Evolutionary conservation across 2,329 filamentous ascomycete species (phyloP), one percentile per base, ranked within the genome.

Genomic region (Cercospora berteroae): DNA sequence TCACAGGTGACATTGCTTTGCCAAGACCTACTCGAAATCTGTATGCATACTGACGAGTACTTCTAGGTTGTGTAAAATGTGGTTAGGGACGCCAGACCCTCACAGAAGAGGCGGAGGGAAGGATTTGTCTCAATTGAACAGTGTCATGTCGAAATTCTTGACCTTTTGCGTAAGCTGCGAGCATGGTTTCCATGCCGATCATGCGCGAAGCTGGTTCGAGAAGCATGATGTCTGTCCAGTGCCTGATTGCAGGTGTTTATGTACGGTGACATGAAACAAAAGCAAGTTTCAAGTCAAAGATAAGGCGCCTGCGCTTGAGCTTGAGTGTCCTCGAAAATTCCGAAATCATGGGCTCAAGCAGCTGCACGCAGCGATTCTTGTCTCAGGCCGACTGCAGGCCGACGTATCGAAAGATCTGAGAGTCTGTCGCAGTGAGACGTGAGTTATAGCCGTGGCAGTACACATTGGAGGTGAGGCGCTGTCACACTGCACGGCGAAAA

Each of bases 181-280:
- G 71, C 88, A 90, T 79, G 87, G 86, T 0, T 88, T 85, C 71
- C 88, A 90, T 79, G 86, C 85, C 3, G 80, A 87, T 76, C 87
- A 89, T 80, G 87, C 88, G 10, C 79, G 82, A 70, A 82, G 84
- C 68, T 90, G 88, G 88, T 90, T 89, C 76, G 77, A 75, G 23
- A 81, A 81, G 71, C 83, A 86, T 77, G 78, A 78, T 42, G 81
- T 82, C 70, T 87, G 85, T 79, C 83, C 85, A 1, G 84, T 86
- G 67, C 83, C 84, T 63, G 83, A 84, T 70, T 87, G 85, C 74
- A 77, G 80, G 68, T 87, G 85, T 73, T 78, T 83, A 72, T 87
- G 85, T 78, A 65, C 55, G 20, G 48, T 63, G 10, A 63, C 23
- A 50, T 63, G 16, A 50, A 9, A 16, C 25, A 56, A 3, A 12